phyloP scores from a whole-genome alignment of 2,329 filamentous ascomycete species.

The Teratosphaeria nubilosa region DNA sequence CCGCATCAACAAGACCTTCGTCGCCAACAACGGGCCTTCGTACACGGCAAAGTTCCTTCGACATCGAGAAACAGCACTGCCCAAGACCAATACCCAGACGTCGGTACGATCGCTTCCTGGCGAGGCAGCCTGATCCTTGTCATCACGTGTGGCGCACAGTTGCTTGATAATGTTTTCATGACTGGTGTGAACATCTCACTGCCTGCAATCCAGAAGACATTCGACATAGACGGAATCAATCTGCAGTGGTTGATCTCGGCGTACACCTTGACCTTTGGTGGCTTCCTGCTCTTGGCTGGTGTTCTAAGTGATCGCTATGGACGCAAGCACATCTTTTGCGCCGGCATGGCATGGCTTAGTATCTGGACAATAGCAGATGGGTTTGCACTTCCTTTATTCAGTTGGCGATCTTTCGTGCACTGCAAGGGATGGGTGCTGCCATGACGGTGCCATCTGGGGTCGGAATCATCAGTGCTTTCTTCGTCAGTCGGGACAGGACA shows the following conservation, averaged over 20 bases:
- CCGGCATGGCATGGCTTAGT: conserved; percentile 24
- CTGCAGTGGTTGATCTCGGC: conserved; percentile 35
- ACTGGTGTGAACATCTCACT: conserved; percentile 29
- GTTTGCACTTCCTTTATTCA: conserved; percentile 34
- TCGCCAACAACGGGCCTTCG: neutral
- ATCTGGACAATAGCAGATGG: conserved; percentile 10
- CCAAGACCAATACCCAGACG: conserved; percentile 16
- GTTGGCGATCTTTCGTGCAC: conserved; percentile 34
- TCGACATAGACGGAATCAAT: conserved; percentile 25
- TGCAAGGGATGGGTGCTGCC: conserved; percentile 38
- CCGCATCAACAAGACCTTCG: neutral
- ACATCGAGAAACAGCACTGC: neutral
- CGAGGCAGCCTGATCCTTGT: conserved; percentile 30
- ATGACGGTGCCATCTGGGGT: conserved; percentile 40
- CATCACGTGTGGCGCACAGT: conserved; percentile 33
- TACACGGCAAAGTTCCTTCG: neutral
- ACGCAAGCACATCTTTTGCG: conserved; percentile 29
- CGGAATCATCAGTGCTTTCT: conserved; percentile 34
- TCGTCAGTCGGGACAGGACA: conserved; percentile 35
- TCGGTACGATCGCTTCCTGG: conserved; percentile 29
- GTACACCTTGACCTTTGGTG: conserved; percentile 33
- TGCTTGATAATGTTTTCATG: conserved; percentile 37
- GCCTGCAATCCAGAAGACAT: conserved; percentile 32
- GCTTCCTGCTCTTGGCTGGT: conserved; percentile 22
- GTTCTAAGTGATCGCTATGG: conserved; percentile 30